Conservation (phyloP, 2,329 filamentous ascomycete genomes). For the Myriangium duriaei region DNA sequence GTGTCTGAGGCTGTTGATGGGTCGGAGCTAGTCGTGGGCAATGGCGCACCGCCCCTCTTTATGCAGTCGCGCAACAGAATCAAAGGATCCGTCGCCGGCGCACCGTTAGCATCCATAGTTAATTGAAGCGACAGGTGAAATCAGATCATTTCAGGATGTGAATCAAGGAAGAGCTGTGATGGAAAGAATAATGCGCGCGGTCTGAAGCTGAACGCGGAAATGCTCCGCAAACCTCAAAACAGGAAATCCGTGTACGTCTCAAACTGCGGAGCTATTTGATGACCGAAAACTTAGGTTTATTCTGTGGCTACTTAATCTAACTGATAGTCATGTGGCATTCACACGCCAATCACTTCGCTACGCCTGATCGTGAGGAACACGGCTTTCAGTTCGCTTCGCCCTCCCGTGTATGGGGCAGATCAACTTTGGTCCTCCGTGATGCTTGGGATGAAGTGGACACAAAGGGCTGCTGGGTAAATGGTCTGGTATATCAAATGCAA, state of each 20-base stretch:
- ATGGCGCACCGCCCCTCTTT: slow-evolving; percentile 53
- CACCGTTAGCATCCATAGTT: slow-evolving; percentile 45
- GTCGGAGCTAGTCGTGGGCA: slow-evolving; percentile 61
- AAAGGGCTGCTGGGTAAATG: slow-evolving; percentile 31
- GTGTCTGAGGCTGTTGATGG: slow-evolving; percentile 48
- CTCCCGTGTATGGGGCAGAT: slow-evolving; percentile 12
- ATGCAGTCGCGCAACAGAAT: slow-evolving; percentile 76
- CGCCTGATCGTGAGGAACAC: too few species aligned
- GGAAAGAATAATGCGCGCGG: too few species aligned
- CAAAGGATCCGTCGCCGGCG: slow-evolving; percentile 48
- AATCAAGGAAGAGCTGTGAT: too few species aligned
- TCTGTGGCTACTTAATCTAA: too few species aligned
- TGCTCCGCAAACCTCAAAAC: too few species aligned
- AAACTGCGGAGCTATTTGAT: too few species aligned
- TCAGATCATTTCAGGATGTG: not conserved
- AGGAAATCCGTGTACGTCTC: too few species aligned
- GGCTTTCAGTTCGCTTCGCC: too few species aligned
- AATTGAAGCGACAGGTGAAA: not conserved
- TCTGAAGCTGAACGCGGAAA: slow-evolving; percentile 1
- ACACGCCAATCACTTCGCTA: too few species aligned
- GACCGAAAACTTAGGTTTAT: too few species aligned
- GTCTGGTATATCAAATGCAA: slow-evolving; percentile 29
- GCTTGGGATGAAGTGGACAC: slow-evolving; percentile 22
- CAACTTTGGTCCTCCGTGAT: slow-evolving; percentile 7
- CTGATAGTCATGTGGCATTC: too few species aligned